phyloP scores from a whole-genome alignment of 169 alveolate species.

The Eimeria acervulina region DNA sequence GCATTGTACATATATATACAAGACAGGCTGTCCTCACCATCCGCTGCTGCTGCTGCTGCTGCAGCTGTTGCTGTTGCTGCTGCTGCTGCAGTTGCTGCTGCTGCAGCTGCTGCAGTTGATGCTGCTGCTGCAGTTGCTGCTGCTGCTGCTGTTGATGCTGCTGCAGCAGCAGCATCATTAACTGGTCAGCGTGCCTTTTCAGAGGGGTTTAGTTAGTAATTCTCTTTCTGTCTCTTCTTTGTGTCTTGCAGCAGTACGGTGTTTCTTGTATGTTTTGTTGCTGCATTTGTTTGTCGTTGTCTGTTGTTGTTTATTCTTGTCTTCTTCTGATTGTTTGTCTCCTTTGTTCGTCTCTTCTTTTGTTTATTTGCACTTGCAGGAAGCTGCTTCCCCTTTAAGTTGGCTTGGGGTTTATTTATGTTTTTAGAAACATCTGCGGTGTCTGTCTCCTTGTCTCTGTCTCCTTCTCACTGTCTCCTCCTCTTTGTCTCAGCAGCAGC shows the following conservation, averaged over 20 bases:
- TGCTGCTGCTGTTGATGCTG: too few relatives aligned
- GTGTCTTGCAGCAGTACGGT: too few relatives aligned
- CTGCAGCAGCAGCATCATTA: too few relatives aligned
- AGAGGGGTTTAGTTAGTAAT: too few relatives aligned
- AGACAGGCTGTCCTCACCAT: too few relatives aligned
- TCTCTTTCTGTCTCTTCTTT: too few relatives aligned
- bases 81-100: too few relatives aligned
- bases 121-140: too few relatives aligned
- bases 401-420: neutral
- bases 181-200: too few relatives aligned
- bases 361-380: neutral
- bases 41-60: too few relatives aligned
- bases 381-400: neutral
- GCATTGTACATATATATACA: neutral
- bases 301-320: neutral
- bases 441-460: neutral
- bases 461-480: neutral
- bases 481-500: neutral
- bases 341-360: neutral
- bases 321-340: neutral
- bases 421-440: neutral
- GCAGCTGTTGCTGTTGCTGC: too few relatives aligned
- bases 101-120: too few relatives aligned
- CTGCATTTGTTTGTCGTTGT: neutral
- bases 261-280: neutral